Evolutionary conservation across 2,329 filamentous ascomycete species (phyloP), one percentile per base, ranked within the genome.

Genomic region (Neopestalotiopsis sp.): DNA sequence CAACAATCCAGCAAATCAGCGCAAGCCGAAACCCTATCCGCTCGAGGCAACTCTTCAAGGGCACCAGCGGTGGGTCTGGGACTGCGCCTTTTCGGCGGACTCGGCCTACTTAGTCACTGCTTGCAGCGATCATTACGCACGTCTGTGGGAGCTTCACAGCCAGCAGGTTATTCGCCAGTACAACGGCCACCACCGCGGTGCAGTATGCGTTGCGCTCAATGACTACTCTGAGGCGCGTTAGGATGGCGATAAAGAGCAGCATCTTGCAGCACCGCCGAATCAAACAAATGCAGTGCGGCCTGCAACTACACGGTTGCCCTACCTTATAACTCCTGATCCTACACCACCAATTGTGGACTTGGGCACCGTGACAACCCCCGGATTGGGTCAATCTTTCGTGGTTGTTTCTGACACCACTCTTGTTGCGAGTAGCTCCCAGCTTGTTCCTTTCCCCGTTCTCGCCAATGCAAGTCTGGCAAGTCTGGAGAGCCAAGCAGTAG

Each of bases 51-150:
- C 94, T 1, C 88, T 98, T 1, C 92, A 92, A 28, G 94, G 93
- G 67, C 95, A 98, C 81, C 95, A 98, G 82, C 91, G 95, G 67
- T 98, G 95, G 95, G 95, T 98, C 1, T 98, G 95, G 95, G 95
- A 98, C 80, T 98, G 95, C 76, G 95, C 95, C 0, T 98, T 98
- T 81, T 95, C 92, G 71, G 95, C 95, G 32, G 95, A 98, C 79
- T 95, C 92, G 42, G 95, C 95, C 0, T 98, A 98, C 77, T 85
- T 98, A 6, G 95, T 98, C 13, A 98, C 95, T 0, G 94, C 95
- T 4, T 97, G 94, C 78, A 95, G 92, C 57, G 95, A 98, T 78
- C 95, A 98, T 79, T 98, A 97, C 78, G 95, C 95, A 2, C 88
- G 95, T 20, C 83, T 98, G 68, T 98, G 95, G 95, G 95, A 98